Evolutionary conservation across 2,329 filamentous ascomycete genomes (phyloP), one percentile per base, ranked within the genome.

Genomic region (Fusarium bactridioides): DNA sequence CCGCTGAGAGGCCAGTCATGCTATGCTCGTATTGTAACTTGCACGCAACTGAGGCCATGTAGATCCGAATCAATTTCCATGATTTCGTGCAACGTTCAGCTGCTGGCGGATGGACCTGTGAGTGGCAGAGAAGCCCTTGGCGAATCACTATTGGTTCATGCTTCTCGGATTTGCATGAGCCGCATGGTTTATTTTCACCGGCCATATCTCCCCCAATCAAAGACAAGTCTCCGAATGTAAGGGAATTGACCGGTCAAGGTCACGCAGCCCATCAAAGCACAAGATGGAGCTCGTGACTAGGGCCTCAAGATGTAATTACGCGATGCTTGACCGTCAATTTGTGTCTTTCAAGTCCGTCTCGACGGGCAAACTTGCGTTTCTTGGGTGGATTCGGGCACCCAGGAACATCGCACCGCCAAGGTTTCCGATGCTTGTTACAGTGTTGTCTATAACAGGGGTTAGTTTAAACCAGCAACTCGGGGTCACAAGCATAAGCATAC

Each of bases 371-470:
- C 23, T 78, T 79, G 59, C 82, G 81, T 64, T 83, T 84, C 62
- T 83, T 82, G 16, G 80, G 79, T 13, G 80, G 80, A 44, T 84
- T 84, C 18, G 82, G 82, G 43, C 82, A 84, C 13, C 82, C 80
- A 45, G 79, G 78, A 27, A 81, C 61, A 44, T 80, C 78, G 72
- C 82, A 84, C 27, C 80, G 79, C 80, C 81, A 84, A 21, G 82
- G 82, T 67, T 83, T 84, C 31, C 80, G 78, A 66, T 84, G 82
- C 51, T 84, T 84, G 74, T 84, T 83, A 64, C 82, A 81, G 69
- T 84, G 82, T 74, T 84, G 82, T 57, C 82, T 84, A 70, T 64
- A 67, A 58, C 35, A 51, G 44, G 53, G 56, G 67, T 77, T 61
- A 77, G 76, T 70, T 53, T 23, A 62, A 54, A 45, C 47, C 56